phyloP scores from a whole-genome alignment of 2,329 filamentous ascomycete genomes.

The Arthrobotrys sphaeroides region DNA sequence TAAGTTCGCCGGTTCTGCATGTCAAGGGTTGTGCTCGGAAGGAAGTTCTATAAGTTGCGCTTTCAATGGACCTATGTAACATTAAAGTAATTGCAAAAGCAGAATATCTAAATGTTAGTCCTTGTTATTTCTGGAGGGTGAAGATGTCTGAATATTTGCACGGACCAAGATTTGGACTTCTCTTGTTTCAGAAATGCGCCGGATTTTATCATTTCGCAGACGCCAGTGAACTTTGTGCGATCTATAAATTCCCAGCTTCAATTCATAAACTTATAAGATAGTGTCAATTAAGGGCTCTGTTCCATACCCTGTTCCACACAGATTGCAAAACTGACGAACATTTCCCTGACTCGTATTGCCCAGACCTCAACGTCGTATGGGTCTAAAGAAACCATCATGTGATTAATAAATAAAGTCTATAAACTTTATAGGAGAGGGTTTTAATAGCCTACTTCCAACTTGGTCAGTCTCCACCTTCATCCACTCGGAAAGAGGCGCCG shows the following conservation, averaged over 20 bases:
- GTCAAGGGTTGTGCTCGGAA: background rate
- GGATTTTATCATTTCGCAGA: slow-evolving; percentile 2
- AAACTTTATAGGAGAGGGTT: too few relatives aligned
- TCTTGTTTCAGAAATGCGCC: slow-evolving; percentile 21
- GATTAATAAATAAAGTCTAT: background rate
- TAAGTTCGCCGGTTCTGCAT: slow-evolving; percentile 15
- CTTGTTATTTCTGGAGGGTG: too few relatives aligned
- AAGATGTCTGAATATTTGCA: background rate
- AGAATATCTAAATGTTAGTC: too few relatives aligned
- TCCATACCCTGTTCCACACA: slow-evolving; percentile 14
- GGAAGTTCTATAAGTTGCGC: slow-evolving; percentile 18
- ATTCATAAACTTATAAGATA: background rate
- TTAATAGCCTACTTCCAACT: slow-evolving; percentile 15
- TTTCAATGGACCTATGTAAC: slow-evolving; percentile 23
- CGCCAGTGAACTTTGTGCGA: slow-evolving; percentile 3
- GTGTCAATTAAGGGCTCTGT: background rate
- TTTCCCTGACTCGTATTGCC: slow-evolving; percentile 22
- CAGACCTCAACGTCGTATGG: slow-evolving; percentile 13
- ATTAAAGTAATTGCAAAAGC: too few relatives aligned
- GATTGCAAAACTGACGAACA: slow-evolving; percentile 25
- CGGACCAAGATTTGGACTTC: slow-evolving; percentile 27
- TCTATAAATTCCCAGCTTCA: background rate
- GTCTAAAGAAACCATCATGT: background rate
- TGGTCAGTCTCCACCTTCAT: slow-evolving; percentile 16
- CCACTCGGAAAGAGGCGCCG: slow-evolving; percentile 17